Conservation (phyloP, 306 rosid species). For the Ceratonia siliqua region DNA sequence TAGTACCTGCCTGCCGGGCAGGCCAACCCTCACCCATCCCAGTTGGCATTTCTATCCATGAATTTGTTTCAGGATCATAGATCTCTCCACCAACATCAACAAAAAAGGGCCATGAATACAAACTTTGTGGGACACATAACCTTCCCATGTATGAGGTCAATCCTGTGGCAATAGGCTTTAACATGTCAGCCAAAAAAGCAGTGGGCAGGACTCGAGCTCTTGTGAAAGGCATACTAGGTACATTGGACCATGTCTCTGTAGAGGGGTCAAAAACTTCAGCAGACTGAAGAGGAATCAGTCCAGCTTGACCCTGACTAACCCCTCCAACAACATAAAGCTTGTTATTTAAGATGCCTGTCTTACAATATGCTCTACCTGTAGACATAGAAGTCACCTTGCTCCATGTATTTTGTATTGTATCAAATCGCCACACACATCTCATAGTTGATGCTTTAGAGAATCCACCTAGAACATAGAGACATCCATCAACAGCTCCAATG, state of each 20-base stretch:
- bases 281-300: conserved; percentile 85
- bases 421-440: conserved; percentile 80
- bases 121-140: conserved; percentile 86
- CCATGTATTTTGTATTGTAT: conserved; percentile 73
- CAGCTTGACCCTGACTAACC: conserved; percentile 81
- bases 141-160: conserved; percentile 85
- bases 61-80: conserved; percentile 80
- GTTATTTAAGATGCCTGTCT: conserved; percentile 78
- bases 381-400: conserved; percentile 75
- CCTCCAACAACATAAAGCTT: conserved; percentile 97
- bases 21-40: conserved; percentile 99
- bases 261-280: conserved; percentile 91
- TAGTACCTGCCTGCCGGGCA: conserved; percentile 86
- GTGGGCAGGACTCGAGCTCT: conserved; percentile 78
- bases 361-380: conserved; percentile 81
- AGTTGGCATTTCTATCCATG: conserved; percentile 87
- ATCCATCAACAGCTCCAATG: conserved; percentile 78
- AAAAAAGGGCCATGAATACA: conserved; percentile 93
- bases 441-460: conserved; percentile 77
- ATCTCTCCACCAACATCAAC: conserved; percentile 96
- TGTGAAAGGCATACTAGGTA: conserved; percentile 93
- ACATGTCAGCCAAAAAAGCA: conserved; percentile 80
- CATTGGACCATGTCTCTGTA: conserved; percentile 65
- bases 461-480: conserved; percentile 91
- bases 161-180: conserved; percentile 92